Base-by-base conservation (phyloP, 2,329 filamentous ascomycete genomes). In the Fusarium torulosum region DNA sequence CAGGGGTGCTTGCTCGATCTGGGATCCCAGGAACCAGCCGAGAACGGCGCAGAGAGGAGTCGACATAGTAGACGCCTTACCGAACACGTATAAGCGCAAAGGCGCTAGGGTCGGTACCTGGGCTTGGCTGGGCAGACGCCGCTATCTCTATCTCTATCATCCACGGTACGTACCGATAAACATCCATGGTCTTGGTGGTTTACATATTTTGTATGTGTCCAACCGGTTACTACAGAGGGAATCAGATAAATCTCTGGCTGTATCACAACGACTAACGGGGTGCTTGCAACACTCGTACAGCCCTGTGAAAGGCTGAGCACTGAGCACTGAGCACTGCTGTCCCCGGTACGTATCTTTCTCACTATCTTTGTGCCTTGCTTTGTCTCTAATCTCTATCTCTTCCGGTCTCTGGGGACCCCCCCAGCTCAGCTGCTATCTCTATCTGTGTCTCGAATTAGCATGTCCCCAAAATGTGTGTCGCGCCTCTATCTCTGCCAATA, bases 141-240 rank as follows among this genome's bases (percentile, higher is more conserved):
- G 67, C 63, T 72, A 72, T 72, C 70, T 71, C 52, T 67, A 49
- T 59, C 59, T 50, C 50, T 69, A 67, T 69, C 69, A 61, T 25
- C 27, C 14, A 14, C 7, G 33, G 70, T 72, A 72, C 70, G 70
- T 72, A 72, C 70, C 63, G 63, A 59, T 72, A 73, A 73, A 72
- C 69, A 70, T 49, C 11, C 42, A 57, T 58, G 42, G 42, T 4
- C 27, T 11, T 29, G 27, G 27, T 29, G 27, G 27, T 29, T 47
- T 17, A 10, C n/a, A n/a, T 37, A 8, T 59, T 70, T 66, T 66
- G 67, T 71, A 69, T 72, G 69, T 72, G 70, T 72, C 70, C 63
- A 68, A 68, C 68, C 60, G 61, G 70, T 72, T 72, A 72, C 66
- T 69, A 59, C 53, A 41, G 40, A 35, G 27, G 57, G 19, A 31